Percentiles rank a stretch among this genome's conserved stretches.
These are phyloP conservation scores for Cyphellophora europaea DNA, from an alignment of 2,329 filamentous ascomycete genomes.

Conservation along the genomic window DNA sequence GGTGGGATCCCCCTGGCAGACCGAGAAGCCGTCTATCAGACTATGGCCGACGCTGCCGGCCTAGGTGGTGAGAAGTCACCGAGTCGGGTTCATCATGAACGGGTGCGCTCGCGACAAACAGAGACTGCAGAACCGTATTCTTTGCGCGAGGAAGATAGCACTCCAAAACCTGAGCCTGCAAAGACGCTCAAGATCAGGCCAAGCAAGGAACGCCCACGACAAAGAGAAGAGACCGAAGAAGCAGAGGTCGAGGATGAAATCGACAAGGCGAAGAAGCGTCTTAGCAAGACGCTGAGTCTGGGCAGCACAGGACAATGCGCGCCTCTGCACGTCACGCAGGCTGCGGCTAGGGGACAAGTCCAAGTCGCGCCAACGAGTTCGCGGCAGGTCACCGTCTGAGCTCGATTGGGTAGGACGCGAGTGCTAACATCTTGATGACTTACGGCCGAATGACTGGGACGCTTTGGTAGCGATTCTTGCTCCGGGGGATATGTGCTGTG, in stretches of 20 bases:
- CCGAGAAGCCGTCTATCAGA: conserved; percentile 31
- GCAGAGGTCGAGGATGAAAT: conserved; percentile 8
- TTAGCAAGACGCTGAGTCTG: conserved; percentile 10
- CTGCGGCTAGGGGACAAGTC: conserved; percentile 6
- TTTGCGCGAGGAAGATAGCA: too few species aligned
- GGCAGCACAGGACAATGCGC: conserved; percentile 8
- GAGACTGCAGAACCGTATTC: not conserved
- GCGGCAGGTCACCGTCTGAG: not conserved
- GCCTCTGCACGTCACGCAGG: conserved; percentile 9
- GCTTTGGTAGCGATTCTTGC: not conserved
- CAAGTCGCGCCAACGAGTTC: conserved; percentile 12
- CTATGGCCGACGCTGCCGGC: conserved; percentile 14
- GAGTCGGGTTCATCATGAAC: too few species aligned
- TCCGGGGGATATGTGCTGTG: not conserved
- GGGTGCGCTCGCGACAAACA: conserved; percentile 1
- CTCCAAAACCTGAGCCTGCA: not conserved
- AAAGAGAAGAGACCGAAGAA: conserved; percentile 9
- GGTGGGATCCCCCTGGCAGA: conserved; percentile 34
- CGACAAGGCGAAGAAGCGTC: conserved; percentile 9
- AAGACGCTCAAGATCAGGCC: not conserved
- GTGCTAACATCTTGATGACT: conserved; percentile 1
- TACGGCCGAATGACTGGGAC: conserved; percentile 1
- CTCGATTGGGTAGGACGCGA: not conserved
- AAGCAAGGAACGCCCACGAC: conserved; percentile 10
- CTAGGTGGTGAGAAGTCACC: conserved; percentile 5